These are phyloP conservation scores for Talaromyces sp. DNA, from an alignment of 2,329 filamentous ascomycete species.

Conservation along the genomic window DNA sequence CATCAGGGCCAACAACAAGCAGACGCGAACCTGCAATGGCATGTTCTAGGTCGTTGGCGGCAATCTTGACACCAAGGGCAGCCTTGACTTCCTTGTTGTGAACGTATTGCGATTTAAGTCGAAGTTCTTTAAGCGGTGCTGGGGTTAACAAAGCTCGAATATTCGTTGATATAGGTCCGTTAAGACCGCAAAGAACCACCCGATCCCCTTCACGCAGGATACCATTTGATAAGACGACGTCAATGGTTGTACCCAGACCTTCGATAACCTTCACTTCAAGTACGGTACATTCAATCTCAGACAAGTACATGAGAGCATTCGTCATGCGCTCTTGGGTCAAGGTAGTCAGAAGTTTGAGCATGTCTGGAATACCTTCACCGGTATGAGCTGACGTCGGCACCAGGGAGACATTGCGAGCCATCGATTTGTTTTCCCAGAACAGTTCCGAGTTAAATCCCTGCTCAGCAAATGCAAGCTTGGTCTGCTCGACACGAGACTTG, in stretches of 20 bases:
- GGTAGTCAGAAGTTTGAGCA: conserved; percentile 90
- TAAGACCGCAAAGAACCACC: conserved; percentile 92
- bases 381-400: conserved; percentile 96
- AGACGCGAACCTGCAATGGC: conserved; percentile 95
- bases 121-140: conserved; percentile 84
- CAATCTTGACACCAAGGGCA: conserved; percentile 96
- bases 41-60: conserved; percentile 87
- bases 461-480: conserved; percentile 89
- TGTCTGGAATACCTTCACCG: conserved; percentile 97
- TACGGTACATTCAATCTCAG: conserved; percentile 94
- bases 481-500: conserved; percentile 78
- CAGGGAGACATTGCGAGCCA: conserved; percentile 90
- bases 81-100: conserved; percentile 99
- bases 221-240: conserved; percentile 94
- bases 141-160: conserved; percentile 92
- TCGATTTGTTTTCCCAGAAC: conserved; percentile 96
- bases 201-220: conserved; percentile 89
- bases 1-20: conserved; percentile 87
- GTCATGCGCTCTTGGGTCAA: conserved; percentile 98
- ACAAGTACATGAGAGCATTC: conserved; percentile 93
- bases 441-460: conserved; percentile 97
- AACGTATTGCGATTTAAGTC: conserved; percentile 92
- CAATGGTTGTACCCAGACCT: conserved; percentile 96
- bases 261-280: conserved; percentile 99
- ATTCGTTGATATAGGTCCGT: conserved; percentile 90